Conservation (phyloP, 1,139 yeast species). For the Saccharomyces hybrid region DNA sequence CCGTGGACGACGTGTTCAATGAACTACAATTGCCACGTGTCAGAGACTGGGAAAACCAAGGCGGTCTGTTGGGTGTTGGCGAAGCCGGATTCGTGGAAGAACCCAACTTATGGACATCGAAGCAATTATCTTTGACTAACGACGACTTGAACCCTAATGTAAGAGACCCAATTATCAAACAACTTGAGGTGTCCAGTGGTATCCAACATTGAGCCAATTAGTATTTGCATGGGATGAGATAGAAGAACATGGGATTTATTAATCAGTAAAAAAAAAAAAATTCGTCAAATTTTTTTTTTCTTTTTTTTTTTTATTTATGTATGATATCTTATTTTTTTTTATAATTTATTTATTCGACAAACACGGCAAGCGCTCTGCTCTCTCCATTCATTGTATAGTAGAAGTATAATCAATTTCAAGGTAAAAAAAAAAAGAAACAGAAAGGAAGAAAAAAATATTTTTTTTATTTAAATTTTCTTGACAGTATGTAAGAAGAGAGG, state of each 20-base stretch:
- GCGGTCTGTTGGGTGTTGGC: slow-evolving; percentile 90
- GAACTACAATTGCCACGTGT: slow-evolving; percentile 70
- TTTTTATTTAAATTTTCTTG: not conserved
- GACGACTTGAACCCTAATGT: slow-evolving; percentile 60
- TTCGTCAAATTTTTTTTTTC: not conserved
- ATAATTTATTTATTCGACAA: slow-evolving; percentile 1
- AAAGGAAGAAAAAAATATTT: not conserved
- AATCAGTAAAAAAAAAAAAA: not conserved
- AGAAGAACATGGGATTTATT: not conserved
- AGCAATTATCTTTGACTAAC: slow-evolving; percentile 58
- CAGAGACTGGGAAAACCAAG: slow-evolving; percentile 65
- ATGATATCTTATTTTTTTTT: not conserved
- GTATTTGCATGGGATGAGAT: not conserved
- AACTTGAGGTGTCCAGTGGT: slow-evolving; percentile 66
- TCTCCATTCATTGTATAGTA: not conserved
- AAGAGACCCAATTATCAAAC: slow-evolving; percentile 48
- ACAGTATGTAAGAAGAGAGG: not conserved
- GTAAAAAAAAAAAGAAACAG: not conserved
- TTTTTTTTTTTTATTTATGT: not conserved
- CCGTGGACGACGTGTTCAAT: slow-evolving; percentile 73
- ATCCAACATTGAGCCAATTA: slow-evolving; percentile 25
- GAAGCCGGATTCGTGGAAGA: slow-evolving; percentile 40
- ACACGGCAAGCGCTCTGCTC: not conserved
- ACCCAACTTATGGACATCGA: slow-evolving; percentile 71
- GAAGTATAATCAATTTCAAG: not conserved